Evolutionary conservation across 768 basidiomycete genomes (phyloP), one percentile per base, ranked within the genome.

Genomic region (Mycena galericulata): DNA sequence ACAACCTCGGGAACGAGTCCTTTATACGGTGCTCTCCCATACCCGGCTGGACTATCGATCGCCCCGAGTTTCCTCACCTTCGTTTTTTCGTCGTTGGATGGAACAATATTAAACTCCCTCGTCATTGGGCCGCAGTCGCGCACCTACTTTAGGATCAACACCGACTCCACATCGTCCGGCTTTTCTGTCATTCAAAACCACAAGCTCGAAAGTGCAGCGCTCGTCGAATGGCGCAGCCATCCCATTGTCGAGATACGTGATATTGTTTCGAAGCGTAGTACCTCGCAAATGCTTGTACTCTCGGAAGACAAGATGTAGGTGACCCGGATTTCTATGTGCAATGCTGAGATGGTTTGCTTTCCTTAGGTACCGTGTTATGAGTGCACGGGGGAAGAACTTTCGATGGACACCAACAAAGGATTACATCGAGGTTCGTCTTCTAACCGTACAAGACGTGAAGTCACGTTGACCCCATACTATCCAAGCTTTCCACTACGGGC

Each of bases 91-190:
- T 67, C 78, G 41, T 69, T 79, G 68, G 80, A 75, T 46, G 75
- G 77, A 11, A 81, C 78, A 20, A 73, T 85, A 12, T 73, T 85
- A 26, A 79, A 84, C 68, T 82, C 77, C 57, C 72, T 62, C 40
- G 77, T 85, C 47, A 47, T 81, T 45, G 82, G 82, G 2, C 80
- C 84, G 0, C 77, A 78, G 60, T 74, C 74, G 29, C 79, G 79
- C 72, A 77, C 79, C n/a, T 75, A 73, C 17, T 84, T 83, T 73
- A 78, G 79, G 59, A 45, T 85, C 69, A 76, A 66, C 46, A 83
- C 83, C 30, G 76, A 78, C 62, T 61, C 78, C 26, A 72, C 73
- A 12, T 71, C 72, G 7, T 79, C 79, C 24, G 78, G 75, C 2
- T 75, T 75, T 62, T 82, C 82, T 11, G 63, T 83, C 32, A 70